These are phyloP conservation scores for Wallacemonas rigidus DNA, from an alignment of 208 protist genomes.

Conservation along the genomic window DNA sequence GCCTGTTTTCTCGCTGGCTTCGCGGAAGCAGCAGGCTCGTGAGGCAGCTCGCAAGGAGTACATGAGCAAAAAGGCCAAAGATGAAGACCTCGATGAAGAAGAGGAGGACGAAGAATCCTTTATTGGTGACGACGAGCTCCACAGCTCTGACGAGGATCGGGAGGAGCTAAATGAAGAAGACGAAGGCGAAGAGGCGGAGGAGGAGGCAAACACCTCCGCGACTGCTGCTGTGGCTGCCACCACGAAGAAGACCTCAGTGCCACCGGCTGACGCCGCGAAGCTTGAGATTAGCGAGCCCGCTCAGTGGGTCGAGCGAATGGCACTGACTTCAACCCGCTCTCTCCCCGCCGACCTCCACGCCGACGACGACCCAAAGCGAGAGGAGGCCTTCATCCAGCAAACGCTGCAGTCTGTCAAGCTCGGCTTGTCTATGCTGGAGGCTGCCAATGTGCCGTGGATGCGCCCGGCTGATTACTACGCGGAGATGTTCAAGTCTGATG, in stretches of 20 bases:
- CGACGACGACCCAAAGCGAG: constrained; percentile 91
- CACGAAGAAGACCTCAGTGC: neutral
- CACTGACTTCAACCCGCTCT: constrained; percentile 78
- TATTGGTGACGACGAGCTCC: constrained; percentile 16
- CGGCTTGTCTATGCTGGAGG: constrained; percentile 78
- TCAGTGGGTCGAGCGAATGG: constrained; percentile 92
- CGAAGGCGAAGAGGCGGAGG: constrained; percentile 16
- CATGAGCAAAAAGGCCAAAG: constrained; percentile 23
- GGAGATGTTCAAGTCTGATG: constrained; percentile 96
- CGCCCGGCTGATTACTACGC: constrained; percentile 95
- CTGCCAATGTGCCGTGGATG: constrained; percentile 77
- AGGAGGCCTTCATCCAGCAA: constrained; percentile 94
- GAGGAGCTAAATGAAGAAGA: constrained; percentile 14
- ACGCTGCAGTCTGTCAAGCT: constrained; percentile 79
- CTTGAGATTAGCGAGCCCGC: constrained; percentile 87
- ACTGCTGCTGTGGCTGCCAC: constrained; percentile 2
- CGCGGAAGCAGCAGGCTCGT: constrained; percentile 53
- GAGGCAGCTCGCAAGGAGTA: constrained; percentile 24
- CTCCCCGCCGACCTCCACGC: constrained; percentile 82
- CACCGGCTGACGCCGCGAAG: constrained; percentile 23
- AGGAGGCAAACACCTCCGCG: neutral
- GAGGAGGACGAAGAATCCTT: constrained; percentile 28
- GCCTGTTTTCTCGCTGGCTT: constrained; percentile 67
- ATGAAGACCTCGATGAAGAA: constrained; percentile 13
- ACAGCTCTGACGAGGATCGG: constrained; percentile 24